A percentile compares a stretch with the other conserved stretches of the same genome.
Conservation (phyloP, 306 rosid species). For the Hippophae tibetana region DNA sequence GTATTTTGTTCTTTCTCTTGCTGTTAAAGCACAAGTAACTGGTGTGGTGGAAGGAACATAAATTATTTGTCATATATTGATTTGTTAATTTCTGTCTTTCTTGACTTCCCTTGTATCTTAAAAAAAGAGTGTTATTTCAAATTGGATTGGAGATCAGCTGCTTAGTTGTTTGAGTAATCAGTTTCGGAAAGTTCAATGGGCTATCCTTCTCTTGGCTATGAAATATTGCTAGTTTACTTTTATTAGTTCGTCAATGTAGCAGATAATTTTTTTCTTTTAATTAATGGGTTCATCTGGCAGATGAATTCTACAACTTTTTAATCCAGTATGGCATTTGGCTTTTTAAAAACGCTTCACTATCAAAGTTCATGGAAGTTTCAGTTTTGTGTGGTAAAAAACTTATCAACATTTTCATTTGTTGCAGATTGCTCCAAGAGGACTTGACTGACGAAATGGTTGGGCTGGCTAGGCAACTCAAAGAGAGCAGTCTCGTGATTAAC, state of each 20-base stretch:
- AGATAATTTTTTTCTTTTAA: background rate
- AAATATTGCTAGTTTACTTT: background rate
- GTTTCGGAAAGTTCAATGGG: background rate
- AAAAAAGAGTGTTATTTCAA: background rate
- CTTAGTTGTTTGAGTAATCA: background rate
- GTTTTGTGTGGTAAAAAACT: background rate
- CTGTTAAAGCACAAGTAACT: background rate
- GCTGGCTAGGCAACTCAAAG: conserved; percentile 86
- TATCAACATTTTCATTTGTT: background rate
- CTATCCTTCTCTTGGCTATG: background rate
- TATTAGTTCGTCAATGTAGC: background rate
- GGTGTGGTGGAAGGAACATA: background rate
- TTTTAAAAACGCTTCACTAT: too few relatives aligned
- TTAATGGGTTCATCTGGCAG: too few relatives aligned
- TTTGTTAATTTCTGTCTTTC: too few relatives aligned
- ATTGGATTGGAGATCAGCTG: background rate
- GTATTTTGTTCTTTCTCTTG: conserved; percentile 21
- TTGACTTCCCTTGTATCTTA: background rate
- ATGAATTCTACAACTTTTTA: too few relatives aligned
- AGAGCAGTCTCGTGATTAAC: conserved; percentile 78
- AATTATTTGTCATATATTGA: background rate
- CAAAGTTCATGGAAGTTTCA: too few relatives aligned
- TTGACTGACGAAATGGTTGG: conserved; percentile 94
- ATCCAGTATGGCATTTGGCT: too few relatives aligned
- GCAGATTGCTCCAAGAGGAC: conserved; percentile 85